Percentiles rank a stretch among this genome's conserved stretches.
phyloP scores from a whole-genome alignment of 106 monocot species.

The Phalaenopsis equestris region DNA sequence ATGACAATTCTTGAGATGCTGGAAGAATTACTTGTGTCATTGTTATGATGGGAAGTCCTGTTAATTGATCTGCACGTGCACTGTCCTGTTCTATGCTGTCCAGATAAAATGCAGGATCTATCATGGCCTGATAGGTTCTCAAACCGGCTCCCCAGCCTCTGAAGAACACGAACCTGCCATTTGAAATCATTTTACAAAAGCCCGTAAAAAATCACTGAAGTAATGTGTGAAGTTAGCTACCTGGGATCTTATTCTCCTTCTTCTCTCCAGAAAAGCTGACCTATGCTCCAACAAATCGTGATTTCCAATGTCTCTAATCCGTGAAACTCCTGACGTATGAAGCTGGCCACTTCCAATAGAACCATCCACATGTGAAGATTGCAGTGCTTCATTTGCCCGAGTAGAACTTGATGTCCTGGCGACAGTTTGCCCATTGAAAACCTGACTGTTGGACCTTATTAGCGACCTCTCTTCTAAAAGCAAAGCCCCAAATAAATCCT shows the following conservation, averaged over 20 bases:
- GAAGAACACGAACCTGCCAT: conserved; percentile 85
- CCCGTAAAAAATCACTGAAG: not conserved
- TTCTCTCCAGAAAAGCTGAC: conserved; percentile 75
- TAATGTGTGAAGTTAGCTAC: conserved; percentile 18
- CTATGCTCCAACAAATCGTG: conserved; percentile 60
- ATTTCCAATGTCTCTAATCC: conserved; percentile 25
- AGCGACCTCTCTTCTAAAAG: conserved; percentile 33
- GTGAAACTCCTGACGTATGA: conserved; percentile 15
- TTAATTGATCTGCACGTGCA: conserved; percentile 52
- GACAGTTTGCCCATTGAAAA: not conserved
- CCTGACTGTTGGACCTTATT: conserved; percentile 8
- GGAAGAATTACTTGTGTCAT: conserved; percentile 47
- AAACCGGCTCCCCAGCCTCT: conserved; percentile 73
- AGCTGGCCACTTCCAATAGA: conserved; percentile 14
- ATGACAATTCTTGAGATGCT: conserved; percentile 97
- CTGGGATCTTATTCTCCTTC: conserved; percentile 98
- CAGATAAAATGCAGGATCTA: conserved; percentile 72
- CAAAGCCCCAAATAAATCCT: conserved; percentile 28
- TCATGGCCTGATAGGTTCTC: conserved; percentile 82
- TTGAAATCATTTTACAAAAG: not conserved
- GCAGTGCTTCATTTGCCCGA: not conserved
- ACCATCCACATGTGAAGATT: not conserved
- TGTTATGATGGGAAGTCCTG: conserved; percentile 34
- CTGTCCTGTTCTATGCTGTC: conserved; percentile 62
- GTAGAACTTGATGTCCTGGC: conserved; percentile 2